Percentiles rank a stretch among this genome's conserved stretches.
phyloP scores from a whole-genome alignment of 1,139 yeast species.

The Hyphopichia burtonii region DNA sequence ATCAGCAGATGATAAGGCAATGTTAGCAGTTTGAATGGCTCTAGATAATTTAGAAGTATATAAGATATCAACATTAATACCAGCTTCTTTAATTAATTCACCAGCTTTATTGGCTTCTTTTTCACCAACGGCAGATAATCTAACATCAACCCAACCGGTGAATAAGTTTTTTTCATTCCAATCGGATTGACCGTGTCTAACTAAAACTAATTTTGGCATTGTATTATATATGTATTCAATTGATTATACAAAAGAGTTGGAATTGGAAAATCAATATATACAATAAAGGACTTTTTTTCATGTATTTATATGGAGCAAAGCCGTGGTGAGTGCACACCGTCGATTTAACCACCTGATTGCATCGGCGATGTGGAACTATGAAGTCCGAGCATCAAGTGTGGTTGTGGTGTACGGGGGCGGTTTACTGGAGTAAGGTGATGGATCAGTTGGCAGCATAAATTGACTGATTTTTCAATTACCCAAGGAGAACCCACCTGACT shows the following conservation, averaged over 20 bases:
- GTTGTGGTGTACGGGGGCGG: background rate
- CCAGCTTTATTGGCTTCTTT: conserved; percentile 95
- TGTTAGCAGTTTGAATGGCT: conserved; percentile 97
- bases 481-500: conserved; percentile 12
- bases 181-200: conserved; percentile 99
- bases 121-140: conserved; percentile 79
- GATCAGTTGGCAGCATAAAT: background rate
- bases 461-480: conserved; percentile 8
- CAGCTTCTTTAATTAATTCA: conserved; percentile 84
- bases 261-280: background rate
- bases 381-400: conserved; percentile 1
- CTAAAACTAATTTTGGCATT: conserved; percentile 72
- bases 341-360: conserved; percentile 1
- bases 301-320: background rate
- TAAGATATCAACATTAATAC: conserved; percentile 79
- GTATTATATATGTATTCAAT: conserved; percentile 7
- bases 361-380: conserved; percentile 5
- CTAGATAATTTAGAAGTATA: conserved; percentile 92
- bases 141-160: conserved; percentile 99
- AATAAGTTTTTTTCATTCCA: conserved; percentile 98
- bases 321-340: background rate
- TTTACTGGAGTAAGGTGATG: background rate
- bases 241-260: background rate
- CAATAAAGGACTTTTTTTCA: background rate
- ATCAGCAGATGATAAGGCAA: conserved; percentile 87